A percentile compares a stretch with the other conserved stretches of the same genome.
Conservation (phyloP, 192 early-diverging fungal species). For the Podila epigama region DNA sequence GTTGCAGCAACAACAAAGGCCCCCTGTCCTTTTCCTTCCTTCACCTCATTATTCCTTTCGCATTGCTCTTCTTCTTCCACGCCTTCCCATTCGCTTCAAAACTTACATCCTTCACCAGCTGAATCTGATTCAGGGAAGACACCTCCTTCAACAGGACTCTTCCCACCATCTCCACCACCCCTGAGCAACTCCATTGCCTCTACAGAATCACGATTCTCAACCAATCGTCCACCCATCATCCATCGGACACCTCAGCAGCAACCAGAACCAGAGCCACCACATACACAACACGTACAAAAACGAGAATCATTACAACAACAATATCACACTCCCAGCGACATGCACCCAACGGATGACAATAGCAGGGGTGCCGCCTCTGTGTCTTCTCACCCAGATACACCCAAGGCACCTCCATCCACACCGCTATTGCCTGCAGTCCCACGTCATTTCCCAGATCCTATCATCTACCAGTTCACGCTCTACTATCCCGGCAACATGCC, state of each 20-base stretch:
- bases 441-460: slow-evolving; percentile 21
- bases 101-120: neutral
- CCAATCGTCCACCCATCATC: slow-evolving; percentile 20
- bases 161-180: neutral
- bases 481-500: slow-evolving; percentile 44
- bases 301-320: neutral
- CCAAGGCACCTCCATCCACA: neutral
- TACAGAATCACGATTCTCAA: slow-evolving; percentile 35
- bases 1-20: neutral
- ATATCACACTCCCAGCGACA: neutral
- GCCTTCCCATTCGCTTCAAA: neutral
- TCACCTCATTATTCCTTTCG: neutral
- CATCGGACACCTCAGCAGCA: neutral
- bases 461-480: slow-evolving; percentile 35
- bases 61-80: neutral
- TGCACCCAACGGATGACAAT: neutral
- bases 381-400: neutral
- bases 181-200: neutral
- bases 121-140: neutral
- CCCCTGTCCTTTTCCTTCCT: neutral
- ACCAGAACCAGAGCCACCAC: neutral
- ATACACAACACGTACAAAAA: neutral
- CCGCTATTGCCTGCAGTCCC: neutral
- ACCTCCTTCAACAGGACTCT: slow-evolving; percentile 47
- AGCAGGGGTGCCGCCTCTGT: neutral